A percentile compares a stretch with the other conserved stretches of the same genome.
Evolutionary conservation across 1,139 yeast species (phyloP).

Genomic region (Sugiyamaella neomexicana): DNA sequence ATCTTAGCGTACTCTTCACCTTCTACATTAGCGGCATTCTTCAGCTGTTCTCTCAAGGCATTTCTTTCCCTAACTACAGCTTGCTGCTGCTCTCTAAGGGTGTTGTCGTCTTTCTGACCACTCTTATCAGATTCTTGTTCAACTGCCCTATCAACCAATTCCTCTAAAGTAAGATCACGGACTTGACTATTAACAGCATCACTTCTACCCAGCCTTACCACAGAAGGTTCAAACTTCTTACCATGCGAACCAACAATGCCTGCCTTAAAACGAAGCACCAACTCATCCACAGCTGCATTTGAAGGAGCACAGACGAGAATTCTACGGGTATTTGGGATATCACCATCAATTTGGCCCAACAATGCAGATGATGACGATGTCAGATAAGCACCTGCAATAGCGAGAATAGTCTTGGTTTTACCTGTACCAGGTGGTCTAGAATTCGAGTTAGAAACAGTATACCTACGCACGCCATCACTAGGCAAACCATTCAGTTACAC

Average conservation of each 20-base stretch:
- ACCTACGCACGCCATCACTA: neutral
- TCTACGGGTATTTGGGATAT: constrained; percentile 44
- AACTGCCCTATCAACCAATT: constrained; percentile 70
- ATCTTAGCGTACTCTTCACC: constrained; percentile 25
- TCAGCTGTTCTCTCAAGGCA: constrained; percentile 45
- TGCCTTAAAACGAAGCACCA: constrained; percentile 76
- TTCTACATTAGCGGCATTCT: neutral
- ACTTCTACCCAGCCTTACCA: constrained; percentile 88
- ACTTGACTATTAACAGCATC: constrained; percentile 87
- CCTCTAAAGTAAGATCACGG: constrained; percentile 82
- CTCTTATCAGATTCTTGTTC: constrained; percentile 40
- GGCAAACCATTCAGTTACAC: too few species aligned
- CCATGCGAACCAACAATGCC: constrained; percentile 66
- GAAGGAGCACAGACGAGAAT: constrained; percentile 96
- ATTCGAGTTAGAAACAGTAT: constrained; percentile 12
- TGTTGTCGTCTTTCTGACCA: constrained; percentile 46
- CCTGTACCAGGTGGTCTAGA: constrained; percentile 90
- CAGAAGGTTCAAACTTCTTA: constrained; percentile 56
- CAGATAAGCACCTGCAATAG: constrained; percentile 79
- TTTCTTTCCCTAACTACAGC: constrained; percentile 55
- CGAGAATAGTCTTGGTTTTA: constrained; percentile 93
- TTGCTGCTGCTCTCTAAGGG: constrained; percentile 54
- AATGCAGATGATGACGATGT: constrained; percentile 33
- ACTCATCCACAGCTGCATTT: constrained; percentile 98
- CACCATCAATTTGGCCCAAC: constrained; percentile 19